Evolutionary conservation across 495 filamentous ascomycete species (phyloP), one percentile per base, ranked within the genome.

Genomic region (Emericellopsis terricola): DNA sequence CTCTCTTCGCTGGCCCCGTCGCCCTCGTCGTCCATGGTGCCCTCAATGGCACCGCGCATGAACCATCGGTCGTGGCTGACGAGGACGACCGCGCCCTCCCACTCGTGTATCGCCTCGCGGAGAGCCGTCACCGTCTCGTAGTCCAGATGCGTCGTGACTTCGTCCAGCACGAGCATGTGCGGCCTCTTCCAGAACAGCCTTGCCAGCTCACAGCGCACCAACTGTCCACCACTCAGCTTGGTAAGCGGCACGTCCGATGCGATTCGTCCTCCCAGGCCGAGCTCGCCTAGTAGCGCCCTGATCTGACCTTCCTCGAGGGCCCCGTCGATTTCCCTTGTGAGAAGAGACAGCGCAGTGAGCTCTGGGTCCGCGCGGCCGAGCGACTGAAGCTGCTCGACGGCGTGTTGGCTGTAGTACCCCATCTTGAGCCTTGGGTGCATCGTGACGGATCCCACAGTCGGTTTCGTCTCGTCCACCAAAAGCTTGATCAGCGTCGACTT

Each of bases 111-210:
- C 8, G 73, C 78, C 21, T 64, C 60, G 2, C 70, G 62, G 27
- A 91, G 57, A 3, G 77, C 78, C 5, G 61, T 64, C 19, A 86
- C 78, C 2, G 77, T 81, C 49, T 84, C 62, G 42, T 73, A 76
- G 42, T 91, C 81, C 23, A 91, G 55, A 56, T 87, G 81, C n/a
- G 81, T 91, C 8, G 78, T 87, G 13, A 78, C 73, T 49, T 91
- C 81, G 45, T 91, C 81, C 7, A 91, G 66, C 10, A 91, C 64
- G 15, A 91, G 64, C 16, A 79, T 59, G 18, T 83, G 79, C 29
- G 81, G 81, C 8, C 62, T 55, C 26, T 52, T 57, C 69, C 73
- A 76, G 23, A 85, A 47, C 3, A 85, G 50, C 32, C 68, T 54
- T 8, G 79, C 79, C 28, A 89, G 55, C 20, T 78, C 71, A n/a